phyloP scores from a whole-genome alignment of 345 rosid genomes.

The Heritiera fomes region DNA sequence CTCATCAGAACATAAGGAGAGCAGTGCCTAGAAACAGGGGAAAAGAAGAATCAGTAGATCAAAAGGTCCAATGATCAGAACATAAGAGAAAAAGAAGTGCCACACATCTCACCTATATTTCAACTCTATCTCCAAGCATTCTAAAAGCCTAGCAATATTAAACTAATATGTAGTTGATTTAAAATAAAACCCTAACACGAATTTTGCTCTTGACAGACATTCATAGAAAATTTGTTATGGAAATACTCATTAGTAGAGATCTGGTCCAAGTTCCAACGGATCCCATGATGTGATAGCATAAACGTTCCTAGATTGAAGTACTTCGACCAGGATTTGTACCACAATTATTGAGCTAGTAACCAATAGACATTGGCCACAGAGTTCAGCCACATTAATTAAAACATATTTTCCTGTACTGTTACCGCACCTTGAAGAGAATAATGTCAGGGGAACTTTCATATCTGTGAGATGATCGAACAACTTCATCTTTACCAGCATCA shows the following conservation, averaged over 20 bases:
- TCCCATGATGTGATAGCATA: neutral
- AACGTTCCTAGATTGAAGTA: neutral
- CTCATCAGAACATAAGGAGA: conserved; percentile 89
- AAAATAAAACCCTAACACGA: neutral
- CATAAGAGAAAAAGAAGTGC: neutral
- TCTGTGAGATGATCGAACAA: conserved; percentile 78
- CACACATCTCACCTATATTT: neutral
- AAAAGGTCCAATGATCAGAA: neutral
- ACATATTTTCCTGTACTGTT: conserved; percentile 7
- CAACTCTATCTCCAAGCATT: neutral
- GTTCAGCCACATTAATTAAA: neutral
- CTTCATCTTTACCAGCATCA: conserved; percentile 71
- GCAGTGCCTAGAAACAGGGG: conserved; percentile 69
- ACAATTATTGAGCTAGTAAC: neutral
- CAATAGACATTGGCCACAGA: neutral
- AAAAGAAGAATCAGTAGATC: conserved; percentile 10
- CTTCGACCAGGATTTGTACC: neutral
- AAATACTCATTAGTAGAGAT: neutral
- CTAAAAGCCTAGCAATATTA: conserved; percentile 9
- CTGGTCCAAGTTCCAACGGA: neutral
- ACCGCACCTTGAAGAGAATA: conserved; percentile 82
- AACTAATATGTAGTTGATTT: neutral
- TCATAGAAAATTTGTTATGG: neutral
- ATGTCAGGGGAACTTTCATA: conserved; percentile 96
- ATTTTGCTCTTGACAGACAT: neutral